phyloP scores from a whole-genome alignment of 2,329 filamentous ascomycete species.

The Westerdykella aurantiaca region DNA sequence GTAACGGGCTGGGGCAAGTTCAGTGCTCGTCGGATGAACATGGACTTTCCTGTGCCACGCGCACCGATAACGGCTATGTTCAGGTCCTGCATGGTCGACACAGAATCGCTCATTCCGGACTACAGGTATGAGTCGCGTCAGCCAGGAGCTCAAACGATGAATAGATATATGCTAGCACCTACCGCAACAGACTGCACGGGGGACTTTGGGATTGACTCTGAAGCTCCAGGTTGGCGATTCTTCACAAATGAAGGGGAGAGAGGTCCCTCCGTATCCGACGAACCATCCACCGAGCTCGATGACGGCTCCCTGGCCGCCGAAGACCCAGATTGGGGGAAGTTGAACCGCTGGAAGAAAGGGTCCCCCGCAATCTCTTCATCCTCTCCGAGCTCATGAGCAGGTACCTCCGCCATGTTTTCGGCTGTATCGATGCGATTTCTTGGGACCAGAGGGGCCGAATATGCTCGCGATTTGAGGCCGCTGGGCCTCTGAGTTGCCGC shows the following conservation, averaged over 20 bases:
- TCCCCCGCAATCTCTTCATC: constrained; percentile 36
- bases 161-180: constrained; percentile 10
- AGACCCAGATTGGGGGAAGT: constrained; percentile 22
- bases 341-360: constrained; percentile 40
- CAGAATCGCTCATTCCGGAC: constrained; percentile 25
- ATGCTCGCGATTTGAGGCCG: constrained; percentile 31
- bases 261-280: constrained; percentile 36
- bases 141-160: constrained; percentile 1
- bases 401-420: constrained; percentile 32
- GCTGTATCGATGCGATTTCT: constrained; percentile 16
- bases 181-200: constrained; percentile 21
- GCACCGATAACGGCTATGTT: constrained; percentile 55
- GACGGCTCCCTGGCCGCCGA: constrained; percentile 16
- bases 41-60: constrained; percentile 52
- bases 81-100: constrained; percentile 45
- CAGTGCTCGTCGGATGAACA: constrained; percentile 54
- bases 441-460: constrained; percentile 34
- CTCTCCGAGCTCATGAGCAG: constrained; percentile 61
- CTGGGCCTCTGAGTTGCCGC: constrained; percentile 20
- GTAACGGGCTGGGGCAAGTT: constrained; percentile 45
- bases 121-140: constrained; percentile 15
- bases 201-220: constrained; percentile 15
- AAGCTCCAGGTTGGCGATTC: constrained; percentile 15
- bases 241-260: constrained; percentile 32
- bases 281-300: constrained; percentile 25